Percentiles rank a stretch among this genome's conserved stretches.
Evolutionary conservation across 768 basidiomycete genomes (phyloP).

Genomic region (Lentinula edodes): DNA sequence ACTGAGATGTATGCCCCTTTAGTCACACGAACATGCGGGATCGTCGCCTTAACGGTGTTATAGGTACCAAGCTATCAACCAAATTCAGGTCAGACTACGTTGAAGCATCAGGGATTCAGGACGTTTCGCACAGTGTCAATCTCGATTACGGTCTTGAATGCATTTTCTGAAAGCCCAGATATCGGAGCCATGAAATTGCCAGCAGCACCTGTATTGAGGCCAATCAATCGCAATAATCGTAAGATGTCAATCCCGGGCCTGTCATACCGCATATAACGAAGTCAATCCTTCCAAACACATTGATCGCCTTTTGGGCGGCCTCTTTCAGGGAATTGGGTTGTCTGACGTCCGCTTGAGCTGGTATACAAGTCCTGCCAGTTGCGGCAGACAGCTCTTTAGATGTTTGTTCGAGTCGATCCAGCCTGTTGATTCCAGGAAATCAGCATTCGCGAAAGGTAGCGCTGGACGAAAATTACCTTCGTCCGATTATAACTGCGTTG

Average conservation of each 20-base stretch:
- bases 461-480: conserved; percentile 54
- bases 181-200: conserved; percentile 95
- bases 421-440: conserved; percentile 30
- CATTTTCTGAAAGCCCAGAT: conserved; percentile 78
- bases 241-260: neutral
- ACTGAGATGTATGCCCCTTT: conserved; percentile 86
- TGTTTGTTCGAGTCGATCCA: conserved; percentile 65
- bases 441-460: neutral
- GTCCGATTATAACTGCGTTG: conserved; percentile 73
- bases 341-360: conserved; percentile 79
- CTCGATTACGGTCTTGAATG: conserved; percentile 87
- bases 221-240: neutral
- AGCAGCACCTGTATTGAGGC: conserved; percentile 63
- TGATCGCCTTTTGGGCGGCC: conserved; percentile 75
- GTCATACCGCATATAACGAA: conserved; percentile 87
- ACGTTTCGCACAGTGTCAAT: conserved; percentile 69
- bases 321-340: conserved; percentile 63
- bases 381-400: conserved; percentile 64
- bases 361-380: conserved; percentile 69
- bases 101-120: neutral
- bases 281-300: conserved; percentile 82
- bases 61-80: conserved; percentile 73
- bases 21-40: conserved; percentile 28
- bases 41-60: conserved; percentile 91
- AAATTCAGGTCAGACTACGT: neutral